phyloP scores from a whole-genome alignment of 2,329 filamentous ascomycete species.

The Aureobasidium zeae region DNA sequence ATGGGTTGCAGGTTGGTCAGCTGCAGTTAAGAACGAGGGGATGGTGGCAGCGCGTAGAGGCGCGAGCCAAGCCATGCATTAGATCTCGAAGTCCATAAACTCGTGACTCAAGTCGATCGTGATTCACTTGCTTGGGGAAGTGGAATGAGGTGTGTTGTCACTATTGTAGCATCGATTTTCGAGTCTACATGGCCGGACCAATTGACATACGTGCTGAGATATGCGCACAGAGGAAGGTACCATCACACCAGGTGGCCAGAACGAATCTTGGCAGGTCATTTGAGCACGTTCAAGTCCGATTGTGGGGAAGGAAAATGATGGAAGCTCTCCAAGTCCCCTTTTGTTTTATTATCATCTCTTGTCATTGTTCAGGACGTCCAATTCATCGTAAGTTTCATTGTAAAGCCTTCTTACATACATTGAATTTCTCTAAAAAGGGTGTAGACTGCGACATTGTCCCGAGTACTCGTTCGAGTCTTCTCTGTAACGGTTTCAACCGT shows the following conservation, averaged over 20 bases:
- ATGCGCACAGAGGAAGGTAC: neutral
- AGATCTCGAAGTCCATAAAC: no score
- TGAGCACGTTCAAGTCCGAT: neutral
- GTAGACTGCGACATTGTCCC: neutral
- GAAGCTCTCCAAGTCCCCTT: constrained; percentile 12
- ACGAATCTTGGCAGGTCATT: neutral
- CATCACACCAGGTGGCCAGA: constrained; percentile 6
- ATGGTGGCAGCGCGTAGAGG: no score
- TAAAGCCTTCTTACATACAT: neutral
- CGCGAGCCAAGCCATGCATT: no score
- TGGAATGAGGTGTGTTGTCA: no score
- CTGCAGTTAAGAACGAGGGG: no score
- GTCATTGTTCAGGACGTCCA: constrained; percentile 10
- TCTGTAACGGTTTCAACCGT: constrained; percentile 14
- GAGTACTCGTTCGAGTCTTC: constrained; percentile 2
- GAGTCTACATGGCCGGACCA: no score
- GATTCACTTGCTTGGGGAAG: no score
- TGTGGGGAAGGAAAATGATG: constrained; percentile 11
- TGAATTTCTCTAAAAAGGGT: no score
- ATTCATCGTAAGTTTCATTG: neutral
- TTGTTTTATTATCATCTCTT: neutral
- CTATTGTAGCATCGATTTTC: no score
- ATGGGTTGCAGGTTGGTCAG: no score
- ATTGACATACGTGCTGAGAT: neutral
- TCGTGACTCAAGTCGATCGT: no score